Evolutionary conservation across 768 basidiomycete species (phyloP).

Genomic region (Paxillus involutus): DNA sequence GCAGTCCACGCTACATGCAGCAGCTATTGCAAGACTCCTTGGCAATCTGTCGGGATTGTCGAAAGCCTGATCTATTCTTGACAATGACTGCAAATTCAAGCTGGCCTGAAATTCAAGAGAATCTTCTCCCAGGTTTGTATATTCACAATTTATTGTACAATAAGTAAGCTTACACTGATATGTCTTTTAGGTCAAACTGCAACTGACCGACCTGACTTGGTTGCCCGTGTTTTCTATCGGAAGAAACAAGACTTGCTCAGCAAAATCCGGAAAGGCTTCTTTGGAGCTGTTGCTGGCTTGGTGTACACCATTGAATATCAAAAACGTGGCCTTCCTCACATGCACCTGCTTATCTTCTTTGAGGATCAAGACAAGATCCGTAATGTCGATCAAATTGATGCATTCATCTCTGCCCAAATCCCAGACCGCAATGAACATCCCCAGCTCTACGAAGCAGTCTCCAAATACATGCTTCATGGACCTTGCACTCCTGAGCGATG

Average conservation of each 20-base stretch:
- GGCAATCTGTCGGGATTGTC: slow-evolving; percentile 39
- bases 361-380: slow-evolving; percentile 12
- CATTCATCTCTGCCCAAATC: slow-evolving; percentile 39
- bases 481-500: slow-evolving; percentile 40
- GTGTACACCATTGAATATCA: slow-evolving; percentile 60
- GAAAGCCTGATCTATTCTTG: slow-evolving; percentile 45
- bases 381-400: slow-evolving; percentile 38
- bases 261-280: slow-evolving; percentile 37
- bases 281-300: slow-evolving; percentile 42
- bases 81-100: slow-evolving; percentile 53
- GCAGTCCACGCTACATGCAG: slow-evolving; percentile 42
- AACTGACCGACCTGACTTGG: slow-evolving; percentile 47
- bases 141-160: too few species aligned
- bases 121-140: slow-evolving; percentile 33
- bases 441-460: too few species aligned
- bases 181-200: slow-evolving; percentile 30
- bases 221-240: slow-evolving; percentile 43
- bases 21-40: slow-evolving; percentile 46
- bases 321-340: slow-evolving; percentile 55
- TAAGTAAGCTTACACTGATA: not conserved
- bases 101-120: slow-evolving; percentile 45
- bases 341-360: slow-evolving; percentile 50
- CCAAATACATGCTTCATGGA: slow-evolving; percentile 34
- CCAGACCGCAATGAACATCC: slow-evolving; percentile 40
- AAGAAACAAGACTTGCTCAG: slow-evolving; percentile 39